Percentiles rank a stretch among this genome's conserved stretches.
Evolutionary conservation across 768 basidiomycete species (phyloP).

Genomic region (Suillus placidus): DNA sequence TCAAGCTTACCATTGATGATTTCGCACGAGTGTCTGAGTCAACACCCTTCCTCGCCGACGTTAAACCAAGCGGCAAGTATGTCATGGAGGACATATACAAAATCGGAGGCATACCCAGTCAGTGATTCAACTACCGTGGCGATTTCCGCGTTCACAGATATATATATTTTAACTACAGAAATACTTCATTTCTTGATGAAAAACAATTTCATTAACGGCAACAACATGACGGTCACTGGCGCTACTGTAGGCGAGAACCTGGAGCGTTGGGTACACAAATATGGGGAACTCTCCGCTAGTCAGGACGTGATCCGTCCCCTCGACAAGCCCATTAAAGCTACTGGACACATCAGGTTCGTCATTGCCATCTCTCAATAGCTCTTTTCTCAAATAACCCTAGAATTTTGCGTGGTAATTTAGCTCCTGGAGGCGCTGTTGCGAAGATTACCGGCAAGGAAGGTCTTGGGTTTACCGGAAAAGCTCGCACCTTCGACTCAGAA

Average conservation of each 20-base stretch:
- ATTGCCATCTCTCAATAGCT: slow-evolving; percentile 5
- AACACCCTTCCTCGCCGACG: slow-evolving; percentile 91
- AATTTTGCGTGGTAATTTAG: slow-evolving; percentile 89
- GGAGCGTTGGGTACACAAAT: slow-evolving; percentile 80
- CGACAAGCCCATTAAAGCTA: slow-evolving; percentile 83
- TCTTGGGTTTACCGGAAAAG: slow-evolving; percentile 85
- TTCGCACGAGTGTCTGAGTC: slow-evolving; percentile 94
- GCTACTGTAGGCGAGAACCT: slow-evolving; percentile 90
- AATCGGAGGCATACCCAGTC: slow-evolving; percentile 95
- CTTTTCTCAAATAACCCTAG: slow-evolving; percentile 40
- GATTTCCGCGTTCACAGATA: neutral
- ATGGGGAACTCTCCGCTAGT: slow-evolving; percentile 69
- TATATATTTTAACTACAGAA: slow-evolving; percentile 52
- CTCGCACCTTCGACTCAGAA: slow-evolving; percentile 90
- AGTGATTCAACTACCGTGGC: slow-evolving; percentile 28
- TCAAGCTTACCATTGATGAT: slow-evolving; percentile 86
- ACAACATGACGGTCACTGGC: slow-evolving; percentile 90
- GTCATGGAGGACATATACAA: slow-evolving; percentile 98
- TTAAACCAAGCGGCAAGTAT: slow-evolving; percentile 97
- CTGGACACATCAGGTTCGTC: slow-evolving; percentile 83
- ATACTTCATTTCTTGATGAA: slow-evolving; percentile 85
- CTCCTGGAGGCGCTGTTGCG: slow-evolving; percentile 93
- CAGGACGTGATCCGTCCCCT: slow-evolving; percentile 92
- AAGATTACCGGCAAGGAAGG: slow-evolving; percentile 98
- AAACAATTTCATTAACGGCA: slow-evolving; percentile 86